A percentile compares a stretch with the other conserved stretches of the same genome.
These are phyloP conservation scores for Trichosporon coremiiforme DNA, from an alignment of 1,284 basidiomycete species.

Conservation along the genomic window DNA sequence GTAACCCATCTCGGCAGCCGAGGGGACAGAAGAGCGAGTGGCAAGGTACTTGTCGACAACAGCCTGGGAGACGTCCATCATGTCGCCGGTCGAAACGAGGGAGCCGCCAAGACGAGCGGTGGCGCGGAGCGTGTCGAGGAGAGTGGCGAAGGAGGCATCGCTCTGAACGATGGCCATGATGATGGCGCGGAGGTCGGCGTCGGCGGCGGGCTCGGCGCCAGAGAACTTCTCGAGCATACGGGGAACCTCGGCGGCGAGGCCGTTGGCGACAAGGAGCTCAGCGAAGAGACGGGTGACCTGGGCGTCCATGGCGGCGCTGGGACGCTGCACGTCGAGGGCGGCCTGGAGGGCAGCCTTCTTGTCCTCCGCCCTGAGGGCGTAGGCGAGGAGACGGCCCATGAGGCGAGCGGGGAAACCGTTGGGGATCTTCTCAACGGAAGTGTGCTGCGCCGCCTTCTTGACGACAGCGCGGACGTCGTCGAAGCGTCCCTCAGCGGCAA, in stretches of 20 bases:
- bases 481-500: slow-evolving; percentile 60
- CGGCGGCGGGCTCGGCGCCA: not conserved
- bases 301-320: slow-evolving; percentile 29
- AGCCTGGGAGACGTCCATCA: slow-evolving; percentile 27
- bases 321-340: slow-evolving; percentile 21
- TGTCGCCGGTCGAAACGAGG: slow-evolving; percentile 16
- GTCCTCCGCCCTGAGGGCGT: slow-evolving; percentile 58
- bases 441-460: too few relatives aligned
- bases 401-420: not conserved
- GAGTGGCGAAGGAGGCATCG: slow-evolving; percentile 25
- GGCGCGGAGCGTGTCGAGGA: slow-evolving; percentile 31
- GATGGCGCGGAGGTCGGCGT: slow-evolving; percentile 15
- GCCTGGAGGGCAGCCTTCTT: slow-evolving; percentile 59
- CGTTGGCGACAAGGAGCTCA: slow-evolving; percentile 21
- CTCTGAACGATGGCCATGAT: slow-evolving; percentile 15
- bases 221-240: slow-evolving; percentile 21
- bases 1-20: slow-evolving; percentile 18
- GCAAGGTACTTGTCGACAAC: slow-evolving; percentile 36
- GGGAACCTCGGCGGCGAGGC: slow-evolving; percentile 26
- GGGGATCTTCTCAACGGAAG: not conserved
- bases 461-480: slow-evolving; percentile 50
- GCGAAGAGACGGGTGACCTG: slow-evolving; percentile 13
- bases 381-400: slow-evolving; percentile 42
- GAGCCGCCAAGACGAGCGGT: slow-evolving; percentile 27
- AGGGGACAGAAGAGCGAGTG: slow-evolving; percentile 13